These are phyloP conservation scores for Colletotrichum paranaense DNA, from an alignment of 2,329 filamentous ascomycete genomes.

Conservation along the genomic window DNA sequence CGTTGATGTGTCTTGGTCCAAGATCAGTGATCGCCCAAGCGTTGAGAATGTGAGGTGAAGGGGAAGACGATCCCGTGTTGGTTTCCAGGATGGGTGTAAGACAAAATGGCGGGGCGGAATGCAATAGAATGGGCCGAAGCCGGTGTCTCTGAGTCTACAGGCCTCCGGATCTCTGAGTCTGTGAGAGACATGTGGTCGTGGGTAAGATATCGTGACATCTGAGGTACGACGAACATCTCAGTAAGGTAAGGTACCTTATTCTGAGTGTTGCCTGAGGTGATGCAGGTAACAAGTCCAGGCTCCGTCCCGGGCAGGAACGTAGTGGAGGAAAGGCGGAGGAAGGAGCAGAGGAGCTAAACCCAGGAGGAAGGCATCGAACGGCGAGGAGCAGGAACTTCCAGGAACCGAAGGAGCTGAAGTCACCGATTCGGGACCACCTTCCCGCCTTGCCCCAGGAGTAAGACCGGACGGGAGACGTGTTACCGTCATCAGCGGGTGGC, in stretches of 20 bases:
- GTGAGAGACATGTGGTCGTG: too few relatives aligned
- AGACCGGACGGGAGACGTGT: background rate
- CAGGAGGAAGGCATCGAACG: background rate
- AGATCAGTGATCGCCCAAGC: background rate
- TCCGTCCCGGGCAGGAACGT: background rate
- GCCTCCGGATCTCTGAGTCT: constrained; percentile 10
- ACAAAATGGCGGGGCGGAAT: background rate
- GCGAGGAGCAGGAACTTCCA: background rate
- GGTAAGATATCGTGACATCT: too few relatives aligned
- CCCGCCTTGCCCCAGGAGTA: background rate
- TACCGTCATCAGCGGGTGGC: background rate
- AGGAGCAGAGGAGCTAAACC: background rate
- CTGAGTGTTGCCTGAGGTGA: background rate
- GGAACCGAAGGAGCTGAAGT: background rate
- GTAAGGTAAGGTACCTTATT: too few relatives aligned
- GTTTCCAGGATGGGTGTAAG: background rate
- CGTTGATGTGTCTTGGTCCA: background rate
- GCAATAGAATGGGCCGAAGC: background rate
- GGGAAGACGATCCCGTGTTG: background rate
- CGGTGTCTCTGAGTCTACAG: constrained; percentile 2
- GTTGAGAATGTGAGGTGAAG: background rate
- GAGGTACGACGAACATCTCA: too few relatives aligned
- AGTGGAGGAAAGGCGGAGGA: background rate
- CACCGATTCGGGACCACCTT: background rate
- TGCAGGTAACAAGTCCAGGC: background rate